phyloP scores from a whole-genome alignment of 2,329 filamentous ascomycete genomes.

The Paecilomyces sp. region DNA sequence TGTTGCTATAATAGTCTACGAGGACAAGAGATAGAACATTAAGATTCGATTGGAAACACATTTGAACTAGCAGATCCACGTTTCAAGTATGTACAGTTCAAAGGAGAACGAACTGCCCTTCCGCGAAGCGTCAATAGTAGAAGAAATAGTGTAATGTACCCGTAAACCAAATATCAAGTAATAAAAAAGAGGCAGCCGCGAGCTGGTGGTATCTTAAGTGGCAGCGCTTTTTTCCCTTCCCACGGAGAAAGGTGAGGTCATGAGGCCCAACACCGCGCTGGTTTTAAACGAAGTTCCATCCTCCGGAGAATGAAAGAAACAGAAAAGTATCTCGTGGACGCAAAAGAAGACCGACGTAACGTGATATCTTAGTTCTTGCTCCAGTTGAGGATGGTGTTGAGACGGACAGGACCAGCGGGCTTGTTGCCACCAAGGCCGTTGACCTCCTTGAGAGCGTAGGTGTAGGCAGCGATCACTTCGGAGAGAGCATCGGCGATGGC shows the following conservation, averaged over 20 bases:
- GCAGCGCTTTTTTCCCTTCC: background rate
- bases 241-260: background rate
- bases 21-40: background rate
- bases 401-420: slow-evolving; percentile 21
- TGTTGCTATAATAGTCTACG: background rate
- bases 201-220: background rate
- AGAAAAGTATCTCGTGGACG: background rate
- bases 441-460: slow-evolving; percentile 15
- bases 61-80: background rate
- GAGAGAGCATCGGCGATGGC: slow-evolving; percentile 16
- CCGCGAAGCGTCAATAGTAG: background rate
- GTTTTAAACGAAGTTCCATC: background rate
- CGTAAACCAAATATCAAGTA: background rate
- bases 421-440: slow-evolving; percentile 23
- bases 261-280: background rate
- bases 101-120: background rate
- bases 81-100: background rate
- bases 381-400: slow-evolving; percentile 25
- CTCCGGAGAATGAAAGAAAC: background rate
- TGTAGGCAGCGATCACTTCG: slow-evolving; percentile 26
- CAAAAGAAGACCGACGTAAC: background rate
- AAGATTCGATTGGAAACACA: background rate
- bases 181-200: background rate
- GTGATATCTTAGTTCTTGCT: background rate
- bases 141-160: background rate